Evolutionary conservation across 352 stramenopile genomes (phyloP).

Genomic region (Pythium pectinolyticum): DNA sequence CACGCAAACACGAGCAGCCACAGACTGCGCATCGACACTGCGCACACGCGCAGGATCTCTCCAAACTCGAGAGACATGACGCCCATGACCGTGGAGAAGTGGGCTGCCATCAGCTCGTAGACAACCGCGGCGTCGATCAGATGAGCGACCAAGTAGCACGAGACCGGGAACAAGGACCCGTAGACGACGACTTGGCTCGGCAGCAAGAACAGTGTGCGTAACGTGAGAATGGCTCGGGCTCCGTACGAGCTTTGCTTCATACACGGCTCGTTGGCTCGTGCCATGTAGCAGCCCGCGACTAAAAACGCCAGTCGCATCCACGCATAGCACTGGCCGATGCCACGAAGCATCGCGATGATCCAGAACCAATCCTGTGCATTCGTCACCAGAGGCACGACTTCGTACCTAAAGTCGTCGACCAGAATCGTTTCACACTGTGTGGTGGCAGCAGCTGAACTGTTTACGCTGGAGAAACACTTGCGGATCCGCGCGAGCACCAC

Average conservation of each 20-base stretch:
- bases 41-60: slow-evolving; percentile 23
- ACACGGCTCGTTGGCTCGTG: not conserved
- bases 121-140: slow-evolving; percentile 27
- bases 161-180: slow-evolving; percentile 33
- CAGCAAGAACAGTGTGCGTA: slow-evolving; percentile 28
- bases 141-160: slow-evolving; percentile 35
- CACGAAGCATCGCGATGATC: slow-evolving; percentile 27
- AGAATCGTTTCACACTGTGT: not conserved
- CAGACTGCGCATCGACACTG: slow-evolving; percentile 34
- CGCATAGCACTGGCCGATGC: slow-evolving; percentile 37
- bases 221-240: too few species aligned
- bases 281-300: slow-evolving; percentile 32
- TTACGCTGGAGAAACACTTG: not conserved
- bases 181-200: slow-evolving; percentile 40
- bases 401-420: slow-evolving; percentile 42
- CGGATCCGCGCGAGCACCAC: slow-evolving; percentile 18
- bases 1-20: slow-evolving; percentile 27
- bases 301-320: slow-evolving; percentile 33
- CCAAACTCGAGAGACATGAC: slow-evolving; percentile 11
- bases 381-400: slow-evolving; percentile 24
- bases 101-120: slow-evolving; percentile 27
- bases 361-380: slow-evolving; percentile 36
- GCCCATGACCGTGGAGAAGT: slow-evolving; percentile 26
- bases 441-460: not conserved
- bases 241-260: not conserved